These are phyloP conservation scores for Aspergillus brunneoviolaceus DNA, from an alignment of 2,329 filamentous ascomycete species.

Conservation along the genomic window DNA sequence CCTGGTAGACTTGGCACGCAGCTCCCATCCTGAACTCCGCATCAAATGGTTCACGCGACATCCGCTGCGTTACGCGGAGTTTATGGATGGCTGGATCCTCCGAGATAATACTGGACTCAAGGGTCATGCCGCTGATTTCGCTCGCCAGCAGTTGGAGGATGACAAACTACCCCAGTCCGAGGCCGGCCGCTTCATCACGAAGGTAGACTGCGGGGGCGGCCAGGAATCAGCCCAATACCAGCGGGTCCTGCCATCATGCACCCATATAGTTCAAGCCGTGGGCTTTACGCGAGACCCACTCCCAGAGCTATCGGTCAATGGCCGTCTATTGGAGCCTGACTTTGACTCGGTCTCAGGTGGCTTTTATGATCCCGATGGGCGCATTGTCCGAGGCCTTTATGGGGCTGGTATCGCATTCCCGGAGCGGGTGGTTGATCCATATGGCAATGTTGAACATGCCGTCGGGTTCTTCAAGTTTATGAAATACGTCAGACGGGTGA, in stretches of 20 bases:
- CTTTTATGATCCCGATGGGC: constrained; percentile 48
- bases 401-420: constrained; percentile 66
- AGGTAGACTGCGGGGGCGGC: constrained; percentile 46
- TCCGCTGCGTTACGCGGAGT: constrained; percentile 60
- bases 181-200: constrained; percentile 49
- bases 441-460: constrained; percentile 61
- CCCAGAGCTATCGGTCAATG: constrained; percentile 47
- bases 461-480: constrained; percentile 68
- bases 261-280: constrained; percentile 59
- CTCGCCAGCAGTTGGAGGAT: constrained; percentile 58
- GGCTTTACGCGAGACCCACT: constrained; percentile 55
- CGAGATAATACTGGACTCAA: constrained; percentile 67
- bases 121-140: constrained; percentile 60
- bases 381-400: constrained; percentile 53
- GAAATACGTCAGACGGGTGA: constrained; percentile 58
- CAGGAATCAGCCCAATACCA: constrained; percentile 51
- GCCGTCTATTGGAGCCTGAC: constrained; percentile 25
- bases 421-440: constrained; percentile 59
- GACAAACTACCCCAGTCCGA: constrained; percentile 47
- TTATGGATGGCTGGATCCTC: constrained; percentile 63
- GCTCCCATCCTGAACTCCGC: constrained; percentile 53
- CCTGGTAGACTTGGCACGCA: constrained; percentile 54
- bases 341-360: constrained; percentile 41
- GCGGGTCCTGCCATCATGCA: constrained; percentile 48
- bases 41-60: constrained; percentile 65